Evolutionary conservation across 2,329 filamentous ascomycete genomes (phyloP), one percentile per base, ranked within the genome.

Genomic region (Verticillium tricorpus): DNA sequence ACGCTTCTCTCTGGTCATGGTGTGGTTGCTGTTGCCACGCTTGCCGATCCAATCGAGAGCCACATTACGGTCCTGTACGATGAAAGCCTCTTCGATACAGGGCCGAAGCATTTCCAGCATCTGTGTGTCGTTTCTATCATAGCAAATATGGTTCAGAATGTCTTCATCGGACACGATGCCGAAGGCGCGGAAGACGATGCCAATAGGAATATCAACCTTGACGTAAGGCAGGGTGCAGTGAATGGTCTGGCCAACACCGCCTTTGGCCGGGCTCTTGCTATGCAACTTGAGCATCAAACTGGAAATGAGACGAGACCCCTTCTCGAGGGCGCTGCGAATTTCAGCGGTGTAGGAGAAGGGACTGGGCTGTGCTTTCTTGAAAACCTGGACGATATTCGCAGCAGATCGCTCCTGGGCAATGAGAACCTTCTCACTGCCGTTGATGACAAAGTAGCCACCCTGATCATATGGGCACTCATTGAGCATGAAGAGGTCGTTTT

Each of bases 401-500:
- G 95, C 95, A 73, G 93, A 97, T 65, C 95, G 90, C 77, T 99
- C 95, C 75, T 99, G 95, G 1, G 95, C 95, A 70, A 99, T 99
- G 68, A 99, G 80, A 25, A 99, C 95, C 82, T 99, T 99, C 74
- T 99, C 95, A 76, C 92, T 96, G 54, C 95, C 95, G 78, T 99
- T 99, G 83, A 99, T 99, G 70, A 99, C 92, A 73, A 99, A 99
- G 77, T 99, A 99, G 67, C 95, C 95, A 68, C 95, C 95, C 72
- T 97, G 95, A 72, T 99, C 95, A 75, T 97, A 99, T 0, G 95
- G 95, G 68, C 95, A 99, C 77, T 99, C 95, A 72, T 97, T 97
- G 76, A 96, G 89, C 56, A 91, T 84, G 74, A 96, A 98, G 1
- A 99, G 83, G 58, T 91, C 89, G 60, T 95, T 89, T 67, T 98